A percentile compares a stretch with the other conserved stretches of the same genome.
Evolutionary conservation across 164 flowering plant genomes (phyloP).

Genomic region (Stephania yunnanensis): DNA sequence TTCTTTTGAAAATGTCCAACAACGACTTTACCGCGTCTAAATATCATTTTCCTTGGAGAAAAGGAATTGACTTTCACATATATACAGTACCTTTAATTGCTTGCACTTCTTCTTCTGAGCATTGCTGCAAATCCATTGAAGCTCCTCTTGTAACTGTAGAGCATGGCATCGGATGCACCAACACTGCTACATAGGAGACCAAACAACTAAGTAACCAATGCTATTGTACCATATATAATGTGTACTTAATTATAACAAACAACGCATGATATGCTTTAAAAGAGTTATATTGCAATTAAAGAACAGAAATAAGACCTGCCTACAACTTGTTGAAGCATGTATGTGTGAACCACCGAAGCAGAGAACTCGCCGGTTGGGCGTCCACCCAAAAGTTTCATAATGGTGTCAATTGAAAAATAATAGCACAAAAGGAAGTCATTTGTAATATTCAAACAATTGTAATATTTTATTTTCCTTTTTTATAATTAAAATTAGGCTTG

Average conservation of each 20-base stretch:
- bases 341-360: constrained; percentile 23
- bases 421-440: too few relatives aligned
- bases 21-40: too few relatives aligned
- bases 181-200: neutral
- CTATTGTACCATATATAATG: neutral
- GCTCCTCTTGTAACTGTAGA: constrained; percentile 43
- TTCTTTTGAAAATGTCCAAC: too few relatives aligned
- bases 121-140: constrained; percentile 48
- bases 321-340: constrained; percentile 28
- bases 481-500: too few relatives aligned
- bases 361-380: constrained; percentile 21
- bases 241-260: neutral
- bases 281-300: neutral
- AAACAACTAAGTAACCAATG: neutral
- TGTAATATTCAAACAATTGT: too few relatives aligned
- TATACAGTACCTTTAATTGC: constrained; percentile 16
- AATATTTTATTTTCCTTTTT: too few relatives aligned
- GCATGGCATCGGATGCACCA: constrained; percentile 23
- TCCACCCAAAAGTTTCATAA: too few relatives aligned
- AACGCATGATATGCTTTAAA: neutral
- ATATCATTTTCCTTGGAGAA: too few relatives aligned
- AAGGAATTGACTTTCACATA: too few relatives aligned
- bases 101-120: constrained; percentile 25
- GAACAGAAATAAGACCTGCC: constrained; percentile 22
- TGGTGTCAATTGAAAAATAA: too few relatives aligned